Base-by-base conservation (phyloP, 2,329 filamentous ascomycete species). In the Ascochyta viciae-villosae region DNA sequence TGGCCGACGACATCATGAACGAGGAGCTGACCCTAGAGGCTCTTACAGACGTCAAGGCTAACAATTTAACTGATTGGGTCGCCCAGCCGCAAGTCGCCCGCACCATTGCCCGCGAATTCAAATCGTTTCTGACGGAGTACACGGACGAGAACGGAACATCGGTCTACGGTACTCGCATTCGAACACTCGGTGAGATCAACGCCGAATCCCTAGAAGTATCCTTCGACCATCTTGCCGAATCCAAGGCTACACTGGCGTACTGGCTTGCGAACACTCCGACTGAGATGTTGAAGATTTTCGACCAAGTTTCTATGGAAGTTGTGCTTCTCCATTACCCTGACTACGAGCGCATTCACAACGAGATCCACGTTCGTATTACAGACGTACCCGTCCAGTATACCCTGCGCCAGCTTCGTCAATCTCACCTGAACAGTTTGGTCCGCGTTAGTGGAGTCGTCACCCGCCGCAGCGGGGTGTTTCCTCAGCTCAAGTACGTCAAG, bases 401-500 rank as follows among this genome's bases (percentile, higher is more conserved):
- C 2, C 86, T 99, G 44, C 91, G 95, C 45, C 93, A 99, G 75
- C 84, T 99, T 40, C 91, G 95, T 58, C 95, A 99, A 78, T 92
- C 89, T 4, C 96, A 99, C 72, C 85, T 99, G 57, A 99, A 99
- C 82, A 96, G 93, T 69, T 83, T 99, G 39, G 91, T 99, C 35
- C 89, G 94, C 49, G 95, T 99, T 50, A 93, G 90, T 66, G 95
- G 95, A 64, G 95, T 99, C 4, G 95, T 99, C 26, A 99, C 95
- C 31, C 88, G 95, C 61, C 87, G 95, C 64, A 96, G 89, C 24
- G 95, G 95, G 52, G 96, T 99, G 43, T 99, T 99, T 75, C 95
- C 95, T 3, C 95, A 99, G 79, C 82, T 99, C 58, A 98, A 98
- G 77, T 97, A 98, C 76, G 91, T 99, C 79, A 96, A 97, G 79